A percentile compares a stretch with the other conserved stretches of the same genome.
These are phyloP conservation scores for Neurospora sp. DNA, from an alignment of 495 filamentous ascomycete species.

Conservation along the genomic window DNA sequence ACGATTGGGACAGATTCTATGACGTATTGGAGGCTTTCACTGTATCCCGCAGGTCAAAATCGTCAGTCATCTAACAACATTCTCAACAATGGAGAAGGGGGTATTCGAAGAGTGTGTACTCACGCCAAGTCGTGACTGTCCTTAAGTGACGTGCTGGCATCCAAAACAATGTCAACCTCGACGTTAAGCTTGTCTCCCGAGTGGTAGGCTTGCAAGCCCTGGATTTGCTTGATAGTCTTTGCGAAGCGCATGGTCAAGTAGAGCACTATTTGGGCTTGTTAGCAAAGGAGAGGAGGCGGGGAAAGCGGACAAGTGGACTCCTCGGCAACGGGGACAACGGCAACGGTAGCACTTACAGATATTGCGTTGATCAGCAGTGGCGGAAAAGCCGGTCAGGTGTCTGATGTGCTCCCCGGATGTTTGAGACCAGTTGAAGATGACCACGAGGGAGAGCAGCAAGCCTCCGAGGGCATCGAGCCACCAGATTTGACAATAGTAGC, in stretches of 20 bases:
- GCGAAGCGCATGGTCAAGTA: conserved; percentile 95
- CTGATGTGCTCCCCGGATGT: conserved; percentile 72
- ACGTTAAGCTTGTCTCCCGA: conserved; percentile 84
- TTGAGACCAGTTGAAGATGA: conserved; percentile 76
- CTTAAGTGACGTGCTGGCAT: conserved; percentile 63
- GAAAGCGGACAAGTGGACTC: background rate
- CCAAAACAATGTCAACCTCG: conserved; percentile 64
- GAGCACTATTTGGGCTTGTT: conserved; percentile 38
- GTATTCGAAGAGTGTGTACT: background rate
- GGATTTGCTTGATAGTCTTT: conserved; percentile 77
- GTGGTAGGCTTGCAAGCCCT: conserved; percentile 81
- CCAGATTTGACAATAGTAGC: conserved; percentile 69
- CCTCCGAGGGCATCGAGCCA: conserved; percentile 82
- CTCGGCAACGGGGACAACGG: background rate
- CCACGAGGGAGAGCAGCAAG: conserved; percentile 65
- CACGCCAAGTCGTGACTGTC: conserved; percentile 79
- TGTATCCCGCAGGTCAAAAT: conserved; percentile 1
- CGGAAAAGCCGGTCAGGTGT: conserved; percentile 73
- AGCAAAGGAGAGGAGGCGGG: background rate
- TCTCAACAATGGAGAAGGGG: background rate
- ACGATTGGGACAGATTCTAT: conserved; percentile 76
- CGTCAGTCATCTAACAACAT: background rate
- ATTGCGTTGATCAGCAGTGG: conserved; percentile 70
- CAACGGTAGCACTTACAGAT: conserved; percentile 32
- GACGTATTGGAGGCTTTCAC: conserved; percentile 81